Conservation (phyloP, 208 protist genomes). For the Acanthamoeba divionensis region DNA sequence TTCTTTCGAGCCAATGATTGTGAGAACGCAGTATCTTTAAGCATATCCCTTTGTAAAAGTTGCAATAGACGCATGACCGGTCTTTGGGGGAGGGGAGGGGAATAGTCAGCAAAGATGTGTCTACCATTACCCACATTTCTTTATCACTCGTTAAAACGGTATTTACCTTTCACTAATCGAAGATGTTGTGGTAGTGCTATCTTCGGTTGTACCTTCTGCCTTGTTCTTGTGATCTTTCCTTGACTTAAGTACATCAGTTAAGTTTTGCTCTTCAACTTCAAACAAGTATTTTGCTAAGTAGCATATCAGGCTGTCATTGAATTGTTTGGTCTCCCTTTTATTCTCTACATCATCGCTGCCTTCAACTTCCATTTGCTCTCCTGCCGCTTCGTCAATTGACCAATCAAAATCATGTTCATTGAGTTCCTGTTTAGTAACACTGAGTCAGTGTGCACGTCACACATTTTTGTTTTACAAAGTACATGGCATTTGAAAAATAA, state of each 20-base stretch:
- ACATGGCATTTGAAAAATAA: too few species aligned
- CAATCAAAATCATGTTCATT: slow-evolving; percentile 26
- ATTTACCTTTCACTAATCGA: too few species aligned
- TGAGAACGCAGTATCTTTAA: not conserved
- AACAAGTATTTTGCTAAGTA: not conserved
- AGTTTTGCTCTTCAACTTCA: not conserved
- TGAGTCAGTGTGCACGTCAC: too few species aligned
- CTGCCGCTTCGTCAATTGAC: not conserved
- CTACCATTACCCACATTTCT: too few species aligned
- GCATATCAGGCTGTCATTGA: not conserved
- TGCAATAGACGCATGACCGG: not conserved
- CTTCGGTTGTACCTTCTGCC: not conserved
- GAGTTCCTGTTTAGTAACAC: too few species aligned
- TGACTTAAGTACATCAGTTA: not conserved
- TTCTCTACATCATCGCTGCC: not conserved
- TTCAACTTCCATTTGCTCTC: not conserved
- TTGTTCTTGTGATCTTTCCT: not conserved
- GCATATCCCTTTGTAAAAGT: not conserved
- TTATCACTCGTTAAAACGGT: too few species aligned
- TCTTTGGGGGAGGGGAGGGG: not conserved
- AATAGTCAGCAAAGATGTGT: too few species aligned
- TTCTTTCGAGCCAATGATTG: not conserved
- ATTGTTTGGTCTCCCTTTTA: not conserved
- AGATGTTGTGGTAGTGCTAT: not conserved
- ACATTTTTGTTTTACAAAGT: too few species aligned